These are phyloP conservation scores for Alectoria sarmentosa DNA, from an alignment of 495 filamentous ascomycete species.

Conservation along the genomic window DNA sequence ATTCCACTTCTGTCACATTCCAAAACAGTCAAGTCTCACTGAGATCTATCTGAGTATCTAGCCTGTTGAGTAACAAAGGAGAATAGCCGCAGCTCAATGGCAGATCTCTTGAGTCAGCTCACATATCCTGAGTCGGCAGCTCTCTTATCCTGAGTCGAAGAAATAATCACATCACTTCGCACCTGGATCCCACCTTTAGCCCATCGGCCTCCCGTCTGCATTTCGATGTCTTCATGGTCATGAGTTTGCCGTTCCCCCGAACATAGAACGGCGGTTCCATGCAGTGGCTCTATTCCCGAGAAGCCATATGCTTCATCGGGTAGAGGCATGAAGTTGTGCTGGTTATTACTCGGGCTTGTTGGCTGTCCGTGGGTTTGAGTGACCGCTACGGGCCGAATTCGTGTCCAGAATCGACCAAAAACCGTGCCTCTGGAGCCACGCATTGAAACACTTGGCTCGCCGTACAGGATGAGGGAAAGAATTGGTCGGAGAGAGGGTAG, in stretches of 20 bases:
- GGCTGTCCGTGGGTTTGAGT: not conserved
- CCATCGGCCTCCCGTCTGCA: not conserved
- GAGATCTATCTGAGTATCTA: too few species aligned
- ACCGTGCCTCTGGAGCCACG: not conserved
- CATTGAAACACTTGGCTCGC: not conserved
- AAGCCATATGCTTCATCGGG: not conserved
- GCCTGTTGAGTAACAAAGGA: too few species aligned
- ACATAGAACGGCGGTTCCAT: not conserved
- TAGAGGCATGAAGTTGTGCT: not conserved
- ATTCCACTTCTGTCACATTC: too few species aligned
- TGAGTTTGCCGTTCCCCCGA: not conserved
- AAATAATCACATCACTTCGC: not conserved
- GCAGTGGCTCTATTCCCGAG: not conserved
- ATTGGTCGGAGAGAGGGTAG: constrained; percentile 14
- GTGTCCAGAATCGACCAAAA: not conserved
- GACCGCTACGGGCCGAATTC: not conserved
- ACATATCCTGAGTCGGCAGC: not conserved
- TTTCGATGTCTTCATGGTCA: not conserved
- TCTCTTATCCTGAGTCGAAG: not conserved
- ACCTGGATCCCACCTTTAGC: not conserved
- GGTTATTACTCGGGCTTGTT: not conserved
- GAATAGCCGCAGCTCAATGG: not conserved
- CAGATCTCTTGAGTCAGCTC: too few species aligned
- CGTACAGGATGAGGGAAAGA: constrained; percentile 1
- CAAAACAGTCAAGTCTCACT: too few species aligned